Percentiles rank a stretch among this genome's conserved stretches.
phyloP scores from a whole-genome alignment of 2,329 filamentous ascomycete genomes.

The Cercospora nicotianae region DNA sequence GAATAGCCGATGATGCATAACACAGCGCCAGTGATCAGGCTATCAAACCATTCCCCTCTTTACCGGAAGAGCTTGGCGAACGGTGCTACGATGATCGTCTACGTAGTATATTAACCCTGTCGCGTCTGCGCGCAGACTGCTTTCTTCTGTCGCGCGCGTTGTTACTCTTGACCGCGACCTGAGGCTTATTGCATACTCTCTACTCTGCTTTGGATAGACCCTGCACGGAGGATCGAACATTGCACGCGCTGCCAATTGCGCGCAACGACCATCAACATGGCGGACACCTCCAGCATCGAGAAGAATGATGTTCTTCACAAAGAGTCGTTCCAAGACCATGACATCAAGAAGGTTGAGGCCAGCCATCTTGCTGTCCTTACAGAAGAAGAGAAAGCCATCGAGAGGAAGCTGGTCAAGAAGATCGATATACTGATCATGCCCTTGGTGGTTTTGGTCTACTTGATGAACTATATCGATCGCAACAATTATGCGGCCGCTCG shows the following conservation, averaged over 20 bases:
- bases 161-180: neutral
- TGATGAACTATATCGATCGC: constrained; percentile 40
- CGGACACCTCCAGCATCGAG: constrained; percentile 16
- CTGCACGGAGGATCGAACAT: neutral
- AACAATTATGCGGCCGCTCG: constrained; percentile 67
- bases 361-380: constrained; percentile 33
- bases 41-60: constrained; percentile 17
- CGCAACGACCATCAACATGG: neutral
- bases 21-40: neutral
- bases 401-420: constrained; percentile 65
- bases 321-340: constrained; percentile 29
- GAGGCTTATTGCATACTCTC: neutral
- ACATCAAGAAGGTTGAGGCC: constrained; percentile 26
- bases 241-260: neutral
- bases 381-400: constrained; percentile 41
- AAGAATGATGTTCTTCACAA: constrained; percentile 29
- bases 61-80: constrained; percentile 14
- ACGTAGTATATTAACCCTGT: constrained; percentile 6
- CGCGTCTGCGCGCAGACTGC: neutral
- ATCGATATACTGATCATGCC: constrained; percentile 69
- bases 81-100: neutral
- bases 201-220: neutral
- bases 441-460: constrained; percentile 65
- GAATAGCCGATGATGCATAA: constrained; percentile 16
- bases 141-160: neutral